Evolutionary conservation across 2,329 filamentous ascomycete species (phyloP), one percentile per base, ranked within the genome.

Genomic region (Ophiocordyceps camponoti-leonardi): DNA sequence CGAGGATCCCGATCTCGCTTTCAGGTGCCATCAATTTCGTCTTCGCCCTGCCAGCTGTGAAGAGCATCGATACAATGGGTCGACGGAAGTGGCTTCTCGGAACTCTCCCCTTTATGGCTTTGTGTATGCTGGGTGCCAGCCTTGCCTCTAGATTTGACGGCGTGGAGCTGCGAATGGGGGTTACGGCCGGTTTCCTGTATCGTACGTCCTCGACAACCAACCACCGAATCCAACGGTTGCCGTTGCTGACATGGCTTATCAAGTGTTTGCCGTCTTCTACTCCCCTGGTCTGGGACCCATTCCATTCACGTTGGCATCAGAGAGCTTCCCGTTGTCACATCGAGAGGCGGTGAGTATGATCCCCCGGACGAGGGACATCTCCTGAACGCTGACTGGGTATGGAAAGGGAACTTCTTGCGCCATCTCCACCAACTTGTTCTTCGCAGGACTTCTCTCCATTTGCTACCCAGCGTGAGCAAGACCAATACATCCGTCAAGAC

Each of bases 301-400:
- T 12, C 66, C 68, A 0, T 72, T 71, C 43, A 72, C 67, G 2
- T 58, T 72, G 18, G 69, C 68, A 13, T 68, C 68, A 4, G 70
- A 72, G 50, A 67, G 66, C 43, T 73, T 72, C 47, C 68, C 69
- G 0, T 53, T 71, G 1, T 67, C 66, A 5, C 66, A 72, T 48
- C 61, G 69, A 48, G 69, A 72, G 53, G 62, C 67, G 7, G 58
- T 58, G 53, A 43, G n/a, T n/a, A n/a, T n/a, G n/a, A n/a, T n/a
- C n/a, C n/a, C n/a, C n/a, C n/a, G n/a, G n/a, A n/a, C n/a, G n/a
- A n/a, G n/a, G n/a, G n/a, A n/a, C 35, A 19, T 19, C 10, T 39
- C 35, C 35, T 10, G 10, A 7, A 39, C 10, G 35, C 35, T 39
- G 35, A 39, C 35, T 11, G 10, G n/a, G n/a, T n/a, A n/a, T 18